These are phyloP conservation scores for Escovopsis weberi DNA, from an alignment of 2,329 filamentous ascomycete genomes.

Conservation along the genomic window DNA sequence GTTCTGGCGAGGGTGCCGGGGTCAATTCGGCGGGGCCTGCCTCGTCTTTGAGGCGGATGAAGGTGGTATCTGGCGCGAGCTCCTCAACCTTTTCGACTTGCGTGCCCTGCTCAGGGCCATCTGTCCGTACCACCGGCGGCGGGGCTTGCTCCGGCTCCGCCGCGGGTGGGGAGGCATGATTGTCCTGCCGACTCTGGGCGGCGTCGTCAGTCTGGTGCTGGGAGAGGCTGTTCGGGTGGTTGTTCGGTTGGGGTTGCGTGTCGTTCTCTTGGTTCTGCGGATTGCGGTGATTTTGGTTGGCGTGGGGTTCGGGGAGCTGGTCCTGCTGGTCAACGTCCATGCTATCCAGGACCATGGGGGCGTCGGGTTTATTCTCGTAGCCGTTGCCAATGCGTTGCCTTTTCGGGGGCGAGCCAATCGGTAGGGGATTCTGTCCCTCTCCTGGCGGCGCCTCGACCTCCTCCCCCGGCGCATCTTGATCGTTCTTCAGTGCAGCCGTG, in stretches of 20 bases:
- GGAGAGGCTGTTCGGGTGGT: constrained; percentile 8
- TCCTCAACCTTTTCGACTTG: constrained; percentile 51
- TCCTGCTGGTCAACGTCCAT: constrained; percentile 26
- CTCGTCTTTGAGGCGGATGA: constrained; percentile 40
- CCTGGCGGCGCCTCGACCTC: constrained; percentile 33
- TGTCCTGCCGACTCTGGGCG: constrained; percentile 27
- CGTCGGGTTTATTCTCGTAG: constrained; percentile 40
- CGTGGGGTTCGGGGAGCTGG: constrained; percentile 7
- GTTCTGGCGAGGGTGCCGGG: constrained; percentile 22
- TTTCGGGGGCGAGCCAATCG: constrained; percentile 44
- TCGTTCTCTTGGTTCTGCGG: constrained; percentile 32
- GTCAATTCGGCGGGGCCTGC: constrained; percentile 19
- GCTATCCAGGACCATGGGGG: constrained; percentile 20
- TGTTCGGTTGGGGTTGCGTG: neutral
- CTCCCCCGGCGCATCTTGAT: constrained; percentile 19
- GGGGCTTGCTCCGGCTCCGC: constrained; percentile 41
- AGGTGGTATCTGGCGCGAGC: constrained; percentile 43
- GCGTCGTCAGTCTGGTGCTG: constrained; percentile 19
- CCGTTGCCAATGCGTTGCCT: constrained; percentile 47
- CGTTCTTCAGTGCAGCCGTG: constrained; percentile 25
- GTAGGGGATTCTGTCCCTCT: constrained; percentile 30
- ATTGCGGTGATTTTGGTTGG: constrained; percentile 37
- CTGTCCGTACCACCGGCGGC: constrained; percentile 39
- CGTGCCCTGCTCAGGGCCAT: constrained; percentile 48
- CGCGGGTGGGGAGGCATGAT: constrained; percentile 52